Percentiles rank a stretch among this genome's conserved stretches.
These are phyloP conservation scores for Maudiozyma barnettii DNA, from an alignment of 805 yeast genomes.

Conservation along the genomic window DNA sequence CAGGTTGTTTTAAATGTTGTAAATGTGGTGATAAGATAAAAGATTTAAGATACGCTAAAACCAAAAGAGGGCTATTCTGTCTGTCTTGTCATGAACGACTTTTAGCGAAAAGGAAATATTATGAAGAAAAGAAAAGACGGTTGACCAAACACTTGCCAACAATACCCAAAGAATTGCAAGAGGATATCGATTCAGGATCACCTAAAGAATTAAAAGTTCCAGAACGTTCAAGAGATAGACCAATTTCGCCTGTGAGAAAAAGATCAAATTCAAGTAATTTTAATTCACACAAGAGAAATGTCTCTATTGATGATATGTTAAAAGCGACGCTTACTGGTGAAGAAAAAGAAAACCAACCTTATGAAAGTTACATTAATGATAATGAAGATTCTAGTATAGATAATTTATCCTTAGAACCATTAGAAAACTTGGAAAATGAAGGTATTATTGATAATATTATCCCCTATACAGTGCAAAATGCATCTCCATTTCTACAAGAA, in stretches of 20 bases:
- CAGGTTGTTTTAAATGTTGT: slow-evolving; percentile 82
- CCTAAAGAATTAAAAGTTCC: not conserved
- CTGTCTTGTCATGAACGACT: slow-evolving; percentile 85
- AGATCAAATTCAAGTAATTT: not conserved
- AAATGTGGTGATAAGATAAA: slow-evolving; percentile 82
- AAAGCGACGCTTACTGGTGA: slow-evolving; percentile 13
- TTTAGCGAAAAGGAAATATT: slow-evolving; percentile 60
- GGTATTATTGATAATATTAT: not conserved
- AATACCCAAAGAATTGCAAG: not conserved
- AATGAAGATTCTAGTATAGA: slow-evolving; percentile 1
- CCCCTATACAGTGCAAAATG: not conserved
- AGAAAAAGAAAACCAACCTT: not conserved
- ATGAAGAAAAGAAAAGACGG: slow-evolving; percentile 25
- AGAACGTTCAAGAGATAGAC: not conserved
- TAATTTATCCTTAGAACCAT: slow-evolving; percentile 1
- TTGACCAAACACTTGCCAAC: slow-evolving; percentile 19
- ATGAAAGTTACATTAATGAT: slow-evolving; percentile 1
- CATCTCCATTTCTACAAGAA: not conserved
- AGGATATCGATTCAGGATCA: not conserved
- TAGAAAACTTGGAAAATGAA: slow-evolving; percentile 1
- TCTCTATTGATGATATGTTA: slow-evolving; percentile 20
- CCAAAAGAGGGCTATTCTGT: slow-evolving; percentile 88
- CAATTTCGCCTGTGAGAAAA: not conserved
- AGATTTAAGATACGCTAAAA: slow-evolving; percentile 85
- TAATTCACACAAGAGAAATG: slow-evolving; percentile 7